phyloP scores from a whole-genome alignment of 2,329 filamentous ascomycete species.

The Gnomoniopsis sp. region DNA sequence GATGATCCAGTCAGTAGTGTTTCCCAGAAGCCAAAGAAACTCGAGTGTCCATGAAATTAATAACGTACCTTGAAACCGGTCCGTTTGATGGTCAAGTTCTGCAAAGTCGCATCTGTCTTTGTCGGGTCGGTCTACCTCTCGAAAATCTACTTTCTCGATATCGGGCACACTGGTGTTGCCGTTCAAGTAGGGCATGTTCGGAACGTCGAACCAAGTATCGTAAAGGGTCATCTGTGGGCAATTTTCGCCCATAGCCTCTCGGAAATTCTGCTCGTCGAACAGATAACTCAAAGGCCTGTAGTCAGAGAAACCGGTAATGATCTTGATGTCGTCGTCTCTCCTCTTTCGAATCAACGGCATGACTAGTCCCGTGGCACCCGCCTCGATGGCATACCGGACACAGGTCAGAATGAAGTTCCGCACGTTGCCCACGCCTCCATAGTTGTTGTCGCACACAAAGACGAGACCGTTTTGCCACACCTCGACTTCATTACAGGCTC shows the following conservation, averaged over 20 bases:
- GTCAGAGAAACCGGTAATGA: constrained; percentile 37
- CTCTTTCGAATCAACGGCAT: constrained; percentile 43
- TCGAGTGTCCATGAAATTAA: not conserved
- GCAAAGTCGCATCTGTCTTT: constrained; percentile 32
- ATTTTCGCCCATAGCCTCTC: constrained; percentile 29
- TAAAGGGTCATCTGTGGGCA: constrained; percentile 44
- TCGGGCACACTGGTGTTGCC: constrained; percentile 21
- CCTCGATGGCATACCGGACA: constrained; percentile 45
- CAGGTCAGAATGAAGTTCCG: constrained; percentile 49
- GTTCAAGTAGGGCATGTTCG: constrained; percentile 24
- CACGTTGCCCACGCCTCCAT: constrained; percentile 48
- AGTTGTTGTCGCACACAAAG: constrained; percentile 49
- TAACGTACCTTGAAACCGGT: constrained; percentile 30
- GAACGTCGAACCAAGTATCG: constrained; percentile 34
- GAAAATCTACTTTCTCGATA: constrained; percentile 37
- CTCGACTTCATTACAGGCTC: constrained; percentile 40
- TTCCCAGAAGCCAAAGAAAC: not conserved
- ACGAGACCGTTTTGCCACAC: constrained; percentile 39
- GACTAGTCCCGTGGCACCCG: constrained; percentile 42
- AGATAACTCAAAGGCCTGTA: constrained; percentile 39
- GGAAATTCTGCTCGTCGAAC: constrained; percentile 45
- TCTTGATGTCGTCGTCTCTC: constrained; percentile 36
- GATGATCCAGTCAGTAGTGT: constrained; percentile 16
- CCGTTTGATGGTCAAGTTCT: constrained; percentile 39
- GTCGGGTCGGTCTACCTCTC: constrained; percentile 33